A percentile compares a stretch with the other conserved stretches of the same genome.
Conservation (phyloP, 345 rosid species). For the Psidium friedrichsthalianum region DNA sequence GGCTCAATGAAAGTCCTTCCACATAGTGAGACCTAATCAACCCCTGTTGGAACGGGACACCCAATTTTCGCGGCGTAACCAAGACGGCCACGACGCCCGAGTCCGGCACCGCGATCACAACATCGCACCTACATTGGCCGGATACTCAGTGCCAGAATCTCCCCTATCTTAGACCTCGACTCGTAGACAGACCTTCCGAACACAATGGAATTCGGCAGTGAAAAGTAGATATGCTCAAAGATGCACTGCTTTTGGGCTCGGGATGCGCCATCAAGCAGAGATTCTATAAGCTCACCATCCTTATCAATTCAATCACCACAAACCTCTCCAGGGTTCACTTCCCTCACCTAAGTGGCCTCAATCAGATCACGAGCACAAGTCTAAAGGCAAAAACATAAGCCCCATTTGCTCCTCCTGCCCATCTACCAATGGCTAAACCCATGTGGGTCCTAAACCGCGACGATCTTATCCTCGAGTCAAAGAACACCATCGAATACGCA, state of each 20-base stretch:
- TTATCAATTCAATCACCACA: conserved; percentile 82
- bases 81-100: conserved; percentile 91
- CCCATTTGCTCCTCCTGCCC: conserved; percentile 95
- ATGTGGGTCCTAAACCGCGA: conserved; percentile 79
- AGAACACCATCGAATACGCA: conserved; percentile 94
- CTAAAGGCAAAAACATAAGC: conserved; percentile 83
- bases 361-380: conserved; percentile 98
- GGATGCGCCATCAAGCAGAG: conserved; percentile 61
- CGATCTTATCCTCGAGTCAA: conserved; percentile 85
- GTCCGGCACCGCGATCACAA: conserved; percentile 94
- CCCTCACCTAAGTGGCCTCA: conserved; percentile 89
- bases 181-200: conserved; percentile 85
- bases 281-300: conserved; percentile 72
- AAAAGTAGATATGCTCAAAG: conserved; percentile 85
- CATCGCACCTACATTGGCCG: conserved; percentile 86
- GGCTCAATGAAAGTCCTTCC: conserved; percentile 92
- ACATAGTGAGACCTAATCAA: conserved; percentile 90
- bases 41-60: conserved; percentile 83
- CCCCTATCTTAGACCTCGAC: conserved; percentile 58
- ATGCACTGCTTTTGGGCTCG: conserved; percentile 84
- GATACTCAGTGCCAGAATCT: conserved; percentile 76
- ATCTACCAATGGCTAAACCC: conserved; percentile 90
- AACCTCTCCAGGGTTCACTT: conserved; percentile 90
- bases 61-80: conserved; percentile 86
- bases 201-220: conserved; percentile 78